Evolutionary conservation across 441 rosid genomes (phyloP).

Genomic region (Lepidium campestre): DNA sequence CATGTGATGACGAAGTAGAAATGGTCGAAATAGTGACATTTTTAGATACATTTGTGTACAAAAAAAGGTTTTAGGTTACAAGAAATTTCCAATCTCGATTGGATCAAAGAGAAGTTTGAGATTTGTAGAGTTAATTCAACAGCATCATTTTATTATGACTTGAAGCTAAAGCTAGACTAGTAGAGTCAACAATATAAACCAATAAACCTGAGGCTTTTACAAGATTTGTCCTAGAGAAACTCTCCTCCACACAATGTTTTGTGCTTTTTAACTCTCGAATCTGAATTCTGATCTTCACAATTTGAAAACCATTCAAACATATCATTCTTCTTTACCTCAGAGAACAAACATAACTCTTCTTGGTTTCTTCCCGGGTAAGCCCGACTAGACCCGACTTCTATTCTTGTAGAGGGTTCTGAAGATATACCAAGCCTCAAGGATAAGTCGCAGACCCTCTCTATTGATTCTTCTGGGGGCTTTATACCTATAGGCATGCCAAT

Average conservation of each 20-base stretch:
- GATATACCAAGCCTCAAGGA: slow-evolving; percentile 71
- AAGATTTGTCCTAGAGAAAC: slow-evolving; percentile 16
- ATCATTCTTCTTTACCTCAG: slow-evolving; percentile 38
- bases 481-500: slow-evolving; percentile 38
- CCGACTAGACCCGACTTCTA: slow-evolving; percentile 37
- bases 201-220: slow-evolving; percentile 19
- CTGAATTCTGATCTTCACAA: slow-evolving; percentile 38
- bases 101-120: background rate
- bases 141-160: background rate
- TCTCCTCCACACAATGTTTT: slow-evolving; percentile 39
- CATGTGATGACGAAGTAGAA: too few species aligned
- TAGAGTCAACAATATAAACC: slow-evolving; percentile 13
- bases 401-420: slow-evolving; percentile 35
- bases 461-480: slow-evolving; percentile 28
- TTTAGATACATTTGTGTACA: too few species aligned
- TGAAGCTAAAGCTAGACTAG: slow-evolving; percentile 6
- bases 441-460: slow-evolving; percentile 57
- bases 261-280: slow-evolving; percentile 40
- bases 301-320: slow-evolving; percentile 31
- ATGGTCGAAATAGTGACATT: too few species aligned
- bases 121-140: background rate
- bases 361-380: slow-evolving; percentile 33
- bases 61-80: background rate
- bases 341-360: slow-evolving; percentile 56
- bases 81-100: background rate